Percentiles rank a stretch among this genome's conserved stretches.
phyloP scores from a whole-genome alignment of 257 asterid genomes.

The Salvia miltiorrhiza region DNA sequence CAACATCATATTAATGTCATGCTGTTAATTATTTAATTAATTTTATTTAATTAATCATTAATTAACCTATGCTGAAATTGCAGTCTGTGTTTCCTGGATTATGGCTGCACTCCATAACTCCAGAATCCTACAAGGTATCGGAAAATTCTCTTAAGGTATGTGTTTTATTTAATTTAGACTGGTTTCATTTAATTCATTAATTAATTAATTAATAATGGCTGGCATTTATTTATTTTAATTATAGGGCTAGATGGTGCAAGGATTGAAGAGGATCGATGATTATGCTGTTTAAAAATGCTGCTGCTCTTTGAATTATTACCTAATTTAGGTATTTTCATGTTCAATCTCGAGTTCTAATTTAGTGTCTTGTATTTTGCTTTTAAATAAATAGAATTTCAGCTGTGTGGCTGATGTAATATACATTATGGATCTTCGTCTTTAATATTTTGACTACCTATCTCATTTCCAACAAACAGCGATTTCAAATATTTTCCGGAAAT shows the following conservation, averaged over 20 bases:
- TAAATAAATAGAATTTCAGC: background rate
- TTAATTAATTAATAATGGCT: background rate
- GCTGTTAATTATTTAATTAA: background rate
- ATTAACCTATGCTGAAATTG: conserved; percentile 1
- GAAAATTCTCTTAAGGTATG: conserved; percentile 19
- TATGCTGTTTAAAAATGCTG: background rate
- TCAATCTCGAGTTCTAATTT: background rate
- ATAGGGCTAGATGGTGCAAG: background rate
- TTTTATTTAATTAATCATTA: background rate
- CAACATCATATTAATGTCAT: background rate
- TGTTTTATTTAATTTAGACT: background rate
- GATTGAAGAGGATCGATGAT: background rate
- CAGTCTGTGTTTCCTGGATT: conserved; percentile 61
- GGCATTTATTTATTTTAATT: background rate
- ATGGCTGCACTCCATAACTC: conserved; percentile 51
- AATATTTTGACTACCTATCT: background rate
- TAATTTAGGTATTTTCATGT: background rate
- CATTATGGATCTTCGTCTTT: background rate
- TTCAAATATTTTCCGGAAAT: no score
- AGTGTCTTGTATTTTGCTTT: background rate
- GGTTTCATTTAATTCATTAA: background rate
- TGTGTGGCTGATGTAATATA: background rate
- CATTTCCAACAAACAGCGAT: no score
- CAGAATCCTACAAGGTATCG: conserved; percentile 50
- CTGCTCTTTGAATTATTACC: background rate